Evolutionary conservation across 768 basidiomycete genomes (phyloP), one percentile per base, ranked within the genome.

Genomic region (Leucocoprinus sp.): DNA sequence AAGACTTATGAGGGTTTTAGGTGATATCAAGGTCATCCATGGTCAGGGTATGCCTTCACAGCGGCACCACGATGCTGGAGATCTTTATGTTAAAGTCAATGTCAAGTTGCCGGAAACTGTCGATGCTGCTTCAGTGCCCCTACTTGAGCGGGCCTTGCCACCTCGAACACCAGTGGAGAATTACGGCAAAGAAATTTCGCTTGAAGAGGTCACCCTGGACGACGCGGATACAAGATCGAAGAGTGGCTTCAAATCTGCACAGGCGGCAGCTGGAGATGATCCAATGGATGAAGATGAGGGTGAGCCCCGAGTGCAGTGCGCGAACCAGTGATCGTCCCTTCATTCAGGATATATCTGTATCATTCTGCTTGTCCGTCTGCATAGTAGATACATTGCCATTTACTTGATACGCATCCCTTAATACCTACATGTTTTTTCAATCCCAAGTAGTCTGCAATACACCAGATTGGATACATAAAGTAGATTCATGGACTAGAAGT

Each of bases 21-120:
- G 86, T 50, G 83, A 86, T 35, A 59, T 93, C 58, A 97, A 96
- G 67, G 83, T 93, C 53, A 84, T 99, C 55, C 77, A 77, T 39
- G 89, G 87, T 4, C 93, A 98, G 67, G 96, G 96, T 51, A 99
- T 99, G 96, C 96, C 95, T 9, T 97, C 96, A 41, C 88, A 88
- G 63, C 82, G 96, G 50, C 95, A 98, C 66, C 96, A 98, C 67
- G 93, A 99, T 60, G 78, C 82, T 31, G 96, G 96, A 29, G 92
- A 98, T 65, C 76, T 99, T 50, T 92, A 79, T 61, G 75, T 99
- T 64, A 86, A 82, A 59, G 67, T 98, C 55, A 72, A 73, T 51
- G 88, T 99, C 59, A 78, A 73, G 48, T 99, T 98, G 80, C 96
- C 96, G 28, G 88, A 92, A 23, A 59, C 65, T 45, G 76, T 99